Conservation (phyloP, 139 green algal genomes). For the Tetraselmis chui region DNA sequence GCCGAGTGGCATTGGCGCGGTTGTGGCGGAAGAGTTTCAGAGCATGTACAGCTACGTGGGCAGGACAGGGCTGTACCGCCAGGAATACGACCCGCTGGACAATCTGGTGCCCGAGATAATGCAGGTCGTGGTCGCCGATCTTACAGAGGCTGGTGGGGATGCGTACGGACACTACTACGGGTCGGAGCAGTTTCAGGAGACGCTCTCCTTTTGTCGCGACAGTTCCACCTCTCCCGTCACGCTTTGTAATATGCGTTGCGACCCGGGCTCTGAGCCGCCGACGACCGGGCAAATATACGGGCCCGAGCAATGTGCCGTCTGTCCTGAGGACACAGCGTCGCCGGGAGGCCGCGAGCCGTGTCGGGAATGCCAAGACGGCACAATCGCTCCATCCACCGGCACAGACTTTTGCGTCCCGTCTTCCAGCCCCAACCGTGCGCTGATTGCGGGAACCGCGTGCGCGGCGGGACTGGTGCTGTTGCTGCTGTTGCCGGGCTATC, state of each 20-base stretch:
- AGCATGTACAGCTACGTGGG: neutral
- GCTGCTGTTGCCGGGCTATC: neutral
- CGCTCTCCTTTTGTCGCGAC: neutral
- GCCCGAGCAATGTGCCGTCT: neutral
- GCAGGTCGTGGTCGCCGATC: neutral
- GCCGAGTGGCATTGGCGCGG: neutral
- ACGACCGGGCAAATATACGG: neutral
- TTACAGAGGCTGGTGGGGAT: neutral
- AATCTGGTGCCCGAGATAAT: neutral
- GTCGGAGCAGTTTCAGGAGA: neutral
- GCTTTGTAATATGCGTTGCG: neutral
- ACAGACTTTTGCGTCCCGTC: neutral
- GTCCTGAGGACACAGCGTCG: neutral
- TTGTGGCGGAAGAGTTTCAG: neutral
- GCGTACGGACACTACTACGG: neutral
- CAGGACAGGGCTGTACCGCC: neutral
- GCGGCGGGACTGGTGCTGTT: neutral
- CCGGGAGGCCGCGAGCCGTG: neutral
- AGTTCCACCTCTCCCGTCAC: neutral
- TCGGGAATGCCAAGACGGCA: neutral
- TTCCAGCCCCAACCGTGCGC: neutral
- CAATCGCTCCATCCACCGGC: neutral
- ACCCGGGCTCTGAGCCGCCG: neutral
- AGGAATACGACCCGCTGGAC: neutral
- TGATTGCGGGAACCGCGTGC: neutral